These are phyloP conservation scores for Capsicum rhomboideum DNA, from an alignment of 257 asterid species.

Conservation along the genomic window DNA sequence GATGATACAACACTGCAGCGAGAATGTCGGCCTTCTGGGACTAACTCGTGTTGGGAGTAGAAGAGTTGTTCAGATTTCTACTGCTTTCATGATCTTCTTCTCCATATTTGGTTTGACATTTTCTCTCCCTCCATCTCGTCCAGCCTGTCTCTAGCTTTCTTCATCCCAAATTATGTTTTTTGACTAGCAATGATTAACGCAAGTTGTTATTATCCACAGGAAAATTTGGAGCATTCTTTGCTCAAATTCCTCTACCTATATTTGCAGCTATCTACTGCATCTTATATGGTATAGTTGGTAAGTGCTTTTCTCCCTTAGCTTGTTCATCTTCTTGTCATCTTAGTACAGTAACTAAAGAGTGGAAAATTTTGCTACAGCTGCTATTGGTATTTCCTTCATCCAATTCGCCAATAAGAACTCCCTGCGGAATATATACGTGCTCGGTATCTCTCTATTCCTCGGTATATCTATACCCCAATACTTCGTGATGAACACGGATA, in stretches of 20 bases:
- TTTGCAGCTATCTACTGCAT: constrained; percentile 92
- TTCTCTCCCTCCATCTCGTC: not conserved
- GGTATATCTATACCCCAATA: constrained; percentile 87
- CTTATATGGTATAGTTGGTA: constrained; percentile 87
- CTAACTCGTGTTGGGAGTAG: constrained; percentile 98
- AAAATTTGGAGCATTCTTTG: constrained; percentile 93
- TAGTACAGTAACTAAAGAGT: not conserved
- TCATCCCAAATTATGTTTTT: not conserved
- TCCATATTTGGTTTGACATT: constrained; percentile 72
- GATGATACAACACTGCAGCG: constrained; percentile 35
- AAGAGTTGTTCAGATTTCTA: constrained; percentile 89
- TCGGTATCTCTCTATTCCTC: constrained; percentile 71
- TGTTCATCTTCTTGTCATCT: not conserved
- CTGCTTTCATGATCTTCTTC: constrained; percentile 95
- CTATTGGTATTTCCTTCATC: constrained; percentile 69
- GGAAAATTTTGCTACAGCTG: constrained; percentile 50
- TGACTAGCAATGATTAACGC: not conserved
- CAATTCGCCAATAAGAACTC: constrained; percentile 92
- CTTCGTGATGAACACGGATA: constrained; percentile 62
- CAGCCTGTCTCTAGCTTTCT: not conserved
- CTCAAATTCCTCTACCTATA: constrained; percentile 87
- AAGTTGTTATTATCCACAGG: constrained; percentile 53
- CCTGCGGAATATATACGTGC: constrained; percentile 73
- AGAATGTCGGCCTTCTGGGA: constrained; percentile 96
- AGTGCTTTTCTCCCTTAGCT: constrained; percentile 12